phyloP scores from a whole-genome alignment of 2,329 filamentous ascomycete species.

The Neofusicoccum kwambonambiense region DNA sequence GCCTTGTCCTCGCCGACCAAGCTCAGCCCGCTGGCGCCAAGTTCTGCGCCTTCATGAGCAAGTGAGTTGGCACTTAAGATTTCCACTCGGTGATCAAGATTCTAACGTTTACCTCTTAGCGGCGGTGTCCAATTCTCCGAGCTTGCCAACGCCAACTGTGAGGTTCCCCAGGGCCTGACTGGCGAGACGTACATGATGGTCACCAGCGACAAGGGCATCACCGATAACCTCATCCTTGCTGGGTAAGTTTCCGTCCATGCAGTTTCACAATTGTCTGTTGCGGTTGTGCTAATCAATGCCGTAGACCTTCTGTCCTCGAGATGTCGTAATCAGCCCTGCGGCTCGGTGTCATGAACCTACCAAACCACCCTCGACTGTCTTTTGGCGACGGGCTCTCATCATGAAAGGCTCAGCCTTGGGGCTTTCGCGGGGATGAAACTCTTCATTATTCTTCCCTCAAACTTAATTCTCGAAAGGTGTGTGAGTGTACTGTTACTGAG shows the following conservation, averaged over 20 bases:
- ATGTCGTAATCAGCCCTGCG: not conserved
- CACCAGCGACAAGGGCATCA: constrained; percentile 47
- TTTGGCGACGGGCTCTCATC: not conserved
- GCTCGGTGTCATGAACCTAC: not conserved
- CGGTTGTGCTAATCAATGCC: not conserved
- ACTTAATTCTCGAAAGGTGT: not conserved
- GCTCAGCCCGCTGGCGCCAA: constrained; percentile 45
- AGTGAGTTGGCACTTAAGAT: constrained; percentile 42
- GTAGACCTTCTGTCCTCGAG: constrained; percentile 12
- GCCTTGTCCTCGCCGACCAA: constrained; percentile 38
- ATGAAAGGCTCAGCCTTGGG: not conserved
- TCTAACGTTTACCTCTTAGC: constrained; percentile 26
- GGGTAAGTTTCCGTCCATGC: constrained; percentile 39
- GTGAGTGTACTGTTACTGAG: not conserved
- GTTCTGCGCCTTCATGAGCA: constrained; percentile 68
- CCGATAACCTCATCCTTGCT: constrained; percentile 58
- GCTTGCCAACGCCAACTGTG: constrained; percentile 58
- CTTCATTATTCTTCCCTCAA: not conserved
- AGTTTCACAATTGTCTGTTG: not conserved
- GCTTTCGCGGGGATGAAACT: not conserved
- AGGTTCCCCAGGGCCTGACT: constrained; percentile 60
- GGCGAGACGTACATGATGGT: constrained; percentile 69
- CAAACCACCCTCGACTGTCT: not conserved
- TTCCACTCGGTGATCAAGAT: not conserved
- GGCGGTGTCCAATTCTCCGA: constrained; percentile 51